Percentiles rank a stretch among this genome's conserved stretches.
Evolutionary conservation across 371 early-diverging fungal genomes (phyloP).

Genomic region (Mortierella sp.): DNA sequence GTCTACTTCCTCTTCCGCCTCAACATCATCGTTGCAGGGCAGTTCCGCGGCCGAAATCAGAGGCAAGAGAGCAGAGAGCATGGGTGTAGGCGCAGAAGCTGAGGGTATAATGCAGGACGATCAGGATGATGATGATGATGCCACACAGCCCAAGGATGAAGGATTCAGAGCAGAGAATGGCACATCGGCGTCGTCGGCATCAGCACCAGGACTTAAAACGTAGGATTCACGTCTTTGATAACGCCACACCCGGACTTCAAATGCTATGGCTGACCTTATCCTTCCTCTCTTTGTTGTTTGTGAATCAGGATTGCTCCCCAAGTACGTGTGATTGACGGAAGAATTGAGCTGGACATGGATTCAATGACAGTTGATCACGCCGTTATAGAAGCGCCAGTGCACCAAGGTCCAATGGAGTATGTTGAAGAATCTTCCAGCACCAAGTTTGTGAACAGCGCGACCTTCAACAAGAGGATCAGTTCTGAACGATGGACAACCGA

Average conservation of each 20-base stretch:
- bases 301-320: slow-evolving; percentile 65
- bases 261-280: neutral
- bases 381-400: slow-evolving; percentile 37
- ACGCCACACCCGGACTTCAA: no score
- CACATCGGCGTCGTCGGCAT: slow-evolving; percentile 15
- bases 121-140: neutral
- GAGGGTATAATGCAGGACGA: neutral
- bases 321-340: slow-evolving; percentile 70
- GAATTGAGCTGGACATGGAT: slow-evolving; percentile 71
- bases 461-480: slow-evolving; percentile 57
- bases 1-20: no score
- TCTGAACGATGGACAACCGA: slow-evolving; percentile 63
- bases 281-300: neutral
- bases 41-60: no score
- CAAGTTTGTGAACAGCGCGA: slow-evolving; percentile 65
- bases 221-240: slow-evolving; percentile 3
- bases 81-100: slow-evolving; percentile 1
- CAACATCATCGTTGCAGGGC: no score
- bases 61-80: slow-evolving; percentile 8
- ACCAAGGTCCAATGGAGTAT: slow-evolving; percentile 64
- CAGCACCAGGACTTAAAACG: slow-evolving; percentile 18
- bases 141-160: slow-evolving; percentile 13
- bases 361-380: slow-evolving; percentile 63
- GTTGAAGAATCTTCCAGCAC: slow-evolving; percentile 74
- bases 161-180: slow-evolving; percentile 34